phyloP scores from a whole-genome alignment of 176 grass and related monocot species.

The Oropetium thomaeum region DNA sequence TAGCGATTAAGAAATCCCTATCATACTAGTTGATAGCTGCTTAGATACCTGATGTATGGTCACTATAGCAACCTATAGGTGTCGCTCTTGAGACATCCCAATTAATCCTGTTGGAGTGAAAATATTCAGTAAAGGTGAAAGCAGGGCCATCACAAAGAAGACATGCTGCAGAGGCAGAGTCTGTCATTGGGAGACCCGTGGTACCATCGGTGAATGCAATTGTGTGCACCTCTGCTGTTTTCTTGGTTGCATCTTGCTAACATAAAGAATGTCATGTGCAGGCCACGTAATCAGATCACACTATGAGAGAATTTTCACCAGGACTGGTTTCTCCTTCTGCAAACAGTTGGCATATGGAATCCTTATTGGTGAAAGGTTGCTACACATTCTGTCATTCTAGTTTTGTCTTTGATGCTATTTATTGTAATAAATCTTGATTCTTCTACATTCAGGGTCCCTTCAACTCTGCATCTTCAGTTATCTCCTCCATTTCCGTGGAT shows the following conservation, averaged over 20 bases:
- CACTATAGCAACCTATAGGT: too few species aligned
- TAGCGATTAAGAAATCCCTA: too few species aligned
- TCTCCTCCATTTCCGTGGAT: conserved; percentile 59
- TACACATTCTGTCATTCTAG: conserved; percentile 4
- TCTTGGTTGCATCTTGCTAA: conserved; percentile 18
- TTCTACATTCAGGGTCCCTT: conserved; percentile 57
- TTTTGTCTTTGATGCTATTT: not conserved
- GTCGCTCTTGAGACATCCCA: too few species aligned
- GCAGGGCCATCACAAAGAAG: too few species aligned
- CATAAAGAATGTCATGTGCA: conserved; percentile 35
- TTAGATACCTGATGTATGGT: too few species aligned
- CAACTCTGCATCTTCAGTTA: conserved; percentile 44
- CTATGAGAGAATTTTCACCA: conserved; percentile 52
- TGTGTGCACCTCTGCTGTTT: not conserved
- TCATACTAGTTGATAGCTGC: too few species aligned
- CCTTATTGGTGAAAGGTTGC: conserved; percentile 78
- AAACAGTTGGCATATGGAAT: conserved; percentile 65
- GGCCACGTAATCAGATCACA: conserved; percentile 58
- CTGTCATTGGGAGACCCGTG: too few species aligned
- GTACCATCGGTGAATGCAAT: too few species aligned
- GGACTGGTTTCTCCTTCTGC: conserved; percentile 63
- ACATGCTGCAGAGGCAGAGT: too few species aligned
- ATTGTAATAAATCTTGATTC: conserved; percentile 1
- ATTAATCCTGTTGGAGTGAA: too few species aligned
- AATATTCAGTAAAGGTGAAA: too few species aligned